Base-by-base conservation (phyloP, 352 stramenopile genomes). In the Phytophthora sp. region DNA sequence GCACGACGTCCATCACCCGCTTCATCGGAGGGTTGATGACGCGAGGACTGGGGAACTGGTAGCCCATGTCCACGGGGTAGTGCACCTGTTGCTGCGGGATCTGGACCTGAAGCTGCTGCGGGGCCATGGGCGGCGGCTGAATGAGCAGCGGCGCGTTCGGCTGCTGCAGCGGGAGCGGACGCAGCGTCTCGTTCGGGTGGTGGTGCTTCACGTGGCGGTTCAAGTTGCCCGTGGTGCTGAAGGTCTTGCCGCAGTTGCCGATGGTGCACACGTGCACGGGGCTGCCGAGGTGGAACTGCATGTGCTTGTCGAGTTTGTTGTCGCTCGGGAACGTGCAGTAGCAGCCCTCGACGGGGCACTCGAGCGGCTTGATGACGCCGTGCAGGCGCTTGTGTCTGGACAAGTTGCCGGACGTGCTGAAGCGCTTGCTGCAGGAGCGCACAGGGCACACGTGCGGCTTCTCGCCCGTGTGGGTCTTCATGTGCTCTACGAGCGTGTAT, bases 151-250 rank as follows among this genome's bases (percentile, higher is more conserved):
- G 58, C 4, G 43, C 31, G 39, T 60, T 58, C 11, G 53, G 43
- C 1, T 61, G 60, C 5, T 30, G 59, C 0, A 48, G 56, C 5
- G 60, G 66, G 5, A 75, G 23, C 20, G 65, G 59, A 32, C 54
- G 52, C 39, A 67, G n/a, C 5, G 43, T 62, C 49, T 63, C 54
- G 54, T 74, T 63, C 18, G 62, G 66, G 31, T 77, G 69, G 26
- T 82, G 75, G 26, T 77, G 69, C 46, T 78, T 79, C 11, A 68
- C 35, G 34, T 84, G 74, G 12, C 74, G 72, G n/a, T 78, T 79
- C 2, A 84, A 58, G 45, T 84, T 84, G 20, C 77, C 75, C n/a
- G 72, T 77, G n/a, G 77, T 87, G 65, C 72, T 87, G 56, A 84
- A 87, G 27, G 77, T 84, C 55, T 87, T 87, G 53, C 76, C 77